A percentile compares a stretch with the other conserved stretches of the same genome.
These are phyloP conservation scores for Catharanthus roseus DNA, from an alignment of 257 asterid genomes.

Conservation along the genomic window DNA sequence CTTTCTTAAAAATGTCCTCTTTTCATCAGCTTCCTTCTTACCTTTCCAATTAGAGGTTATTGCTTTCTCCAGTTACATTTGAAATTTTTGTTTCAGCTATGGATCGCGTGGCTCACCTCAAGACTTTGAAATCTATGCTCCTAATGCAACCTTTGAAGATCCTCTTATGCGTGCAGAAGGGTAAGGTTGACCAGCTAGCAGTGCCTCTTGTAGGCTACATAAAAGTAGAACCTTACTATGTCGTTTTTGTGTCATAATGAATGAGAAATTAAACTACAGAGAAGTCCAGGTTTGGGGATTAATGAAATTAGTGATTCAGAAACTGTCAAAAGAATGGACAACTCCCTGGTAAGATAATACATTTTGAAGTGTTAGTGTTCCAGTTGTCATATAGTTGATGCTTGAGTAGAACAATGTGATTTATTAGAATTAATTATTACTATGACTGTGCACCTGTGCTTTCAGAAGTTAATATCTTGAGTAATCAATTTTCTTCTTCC, in stretches of 20 bases:
- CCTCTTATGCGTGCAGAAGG: conserved; percentile 87
- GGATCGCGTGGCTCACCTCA: conserved; percentile 55
- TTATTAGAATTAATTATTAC: not conserved
- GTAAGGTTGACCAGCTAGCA: conserved; percentile 26
- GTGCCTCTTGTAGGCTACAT: not conserved
- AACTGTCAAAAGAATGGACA: not conserved
- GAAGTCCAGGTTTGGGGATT: not conserved
- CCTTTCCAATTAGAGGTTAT: not conserved
- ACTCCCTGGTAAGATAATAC: not conserved
- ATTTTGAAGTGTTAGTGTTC: not conserved
- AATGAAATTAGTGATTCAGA: no score
- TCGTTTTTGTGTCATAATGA: not conserved
- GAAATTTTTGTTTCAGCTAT: conserved; percentile 43
- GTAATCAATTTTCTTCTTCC: not conserved
- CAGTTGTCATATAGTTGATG: no score
- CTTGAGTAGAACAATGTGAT: not conserved
- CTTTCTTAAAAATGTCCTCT: no score
- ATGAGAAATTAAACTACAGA: not conserved
- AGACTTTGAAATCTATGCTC: conserved; percentile 80
- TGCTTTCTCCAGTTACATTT: not conserved
- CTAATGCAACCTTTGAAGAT: conserved; percentile 79
- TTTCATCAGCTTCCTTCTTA: no score
- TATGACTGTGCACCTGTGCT: not conserved
- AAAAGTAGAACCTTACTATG: no score
- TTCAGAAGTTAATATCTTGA: not conserved